Conservation (phyloP, 2,329 filamentous ascomycete genomes). For the Colletotrichum salicis region DNA sequence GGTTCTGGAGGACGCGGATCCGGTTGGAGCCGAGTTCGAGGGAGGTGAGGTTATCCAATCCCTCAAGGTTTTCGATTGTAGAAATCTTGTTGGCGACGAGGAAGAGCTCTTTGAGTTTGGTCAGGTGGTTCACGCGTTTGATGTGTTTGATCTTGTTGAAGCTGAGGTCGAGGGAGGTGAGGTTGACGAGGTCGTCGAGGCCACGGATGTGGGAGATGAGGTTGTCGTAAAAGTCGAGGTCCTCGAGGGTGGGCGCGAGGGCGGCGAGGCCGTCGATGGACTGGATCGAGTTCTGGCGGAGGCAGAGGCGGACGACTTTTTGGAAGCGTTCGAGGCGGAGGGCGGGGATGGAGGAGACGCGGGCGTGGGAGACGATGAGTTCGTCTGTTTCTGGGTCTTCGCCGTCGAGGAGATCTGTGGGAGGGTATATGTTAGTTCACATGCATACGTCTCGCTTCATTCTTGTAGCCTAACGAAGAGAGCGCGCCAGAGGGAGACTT, state of each 20-base stretch:
- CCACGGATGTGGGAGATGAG: conserved; percentile 87
- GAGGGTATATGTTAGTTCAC: conserved; percentile 28
- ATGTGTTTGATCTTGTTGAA: conserved; percentile 99
- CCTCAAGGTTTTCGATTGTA: conserved; percentile 85
- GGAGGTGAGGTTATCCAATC: conserved; percentile 78
- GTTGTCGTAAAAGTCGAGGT: conserved; percentile 97
- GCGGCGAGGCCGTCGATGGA: conserved; percentile 78
- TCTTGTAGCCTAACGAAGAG: not conserved
- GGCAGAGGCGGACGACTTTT: conserved; percentile 80
- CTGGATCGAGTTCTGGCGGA: conserved; percentile 91
- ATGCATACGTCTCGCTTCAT: not conserved
- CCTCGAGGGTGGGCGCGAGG: conserved; percentile 75
- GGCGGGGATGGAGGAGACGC: conserved; percentile 80
- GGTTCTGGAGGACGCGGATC: conserved; percentile 87
- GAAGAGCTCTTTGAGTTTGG: conserved; percentile 82
- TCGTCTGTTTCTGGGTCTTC: conserved; percentile 74
- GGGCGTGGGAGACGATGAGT: conserved; percentile 90
- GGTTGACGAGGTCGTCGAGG: conserved; percentile 79
- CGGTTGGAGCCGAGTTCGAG: conserved; percentile 93
- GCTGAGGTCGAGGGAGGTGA: conserved; percentile 87
- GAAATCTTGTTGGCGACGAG: conserved; percentile 96
- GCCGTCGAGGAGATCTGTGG: conserved; percentile 68
- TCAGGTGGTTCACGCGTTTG: conserved; percentile 84
- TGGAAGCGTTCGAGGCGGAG: conserved; percentile 87
- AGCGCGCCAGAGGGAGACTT: conserved; percentile 35